Percentiles rank a stretch among this genome's conserved stretches.
phyloP scores from a whole-genome alignment of 2,329 filamentous ascomycete species.

The Colletotrichum godetiae region DNA sequence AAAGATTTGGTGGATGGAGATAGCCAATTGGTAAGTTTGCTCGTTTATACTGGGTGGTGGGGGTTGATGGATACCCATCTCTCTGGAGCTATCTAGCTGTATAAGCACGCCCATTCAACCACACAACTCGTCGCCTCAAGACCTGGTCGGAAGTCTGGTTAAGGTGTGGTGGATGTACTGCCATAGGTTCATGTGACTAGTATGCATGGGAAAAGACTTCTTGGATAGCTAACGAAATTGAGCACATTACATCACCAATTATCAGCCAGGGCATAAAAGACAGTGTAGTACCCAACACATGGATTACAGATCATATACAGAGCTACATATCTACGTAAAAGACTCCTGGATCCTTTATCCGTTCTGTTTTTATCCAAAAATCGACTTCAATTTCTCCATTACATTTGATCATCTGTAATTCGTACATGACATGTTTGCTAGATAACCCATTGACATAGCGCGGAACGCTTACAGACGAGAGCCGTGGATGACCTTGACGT shows the following conservation, averaged over 20 bases:
- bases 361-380: slow-evolving; percentile 28
- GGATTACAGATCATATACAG: slow-evolving; percentile 53
- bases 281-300: neutral
- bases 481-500: slow-evolving; percentile 98
- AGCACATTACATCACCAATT: neutral
- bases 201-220: no score
- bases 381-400: slow-evolving; percentile 41
- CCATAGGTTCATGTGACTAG: no score
- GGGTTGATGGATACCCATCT: no score
- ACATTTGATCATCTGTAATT: slow-evolving; percentile 34
- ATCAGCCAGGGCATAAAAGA: neutral
- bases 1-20: no score
- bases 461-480: slow-evolving; percentile 67
- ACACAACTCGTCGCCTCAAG: no score
- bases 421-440: slow-evolving; percentile 34
- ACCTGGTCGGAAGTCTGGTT: no score
- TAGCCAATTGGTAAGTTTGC: no score
- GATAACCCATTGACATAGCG: slow-evolving; percentile 38
- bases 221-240: neutral
- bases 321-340: slow-evolving; percentile 54
- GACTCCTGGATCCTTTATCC: slow-evolving; percentile 36
- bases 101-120: no score
- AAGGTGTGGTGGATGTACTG: no score
- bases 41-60: no score
- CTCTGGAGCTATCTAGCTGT: no score